phyloP scores from a whole-genome alignment of 169 alveolate genomes.

The Eimeria praecox region DNA sequence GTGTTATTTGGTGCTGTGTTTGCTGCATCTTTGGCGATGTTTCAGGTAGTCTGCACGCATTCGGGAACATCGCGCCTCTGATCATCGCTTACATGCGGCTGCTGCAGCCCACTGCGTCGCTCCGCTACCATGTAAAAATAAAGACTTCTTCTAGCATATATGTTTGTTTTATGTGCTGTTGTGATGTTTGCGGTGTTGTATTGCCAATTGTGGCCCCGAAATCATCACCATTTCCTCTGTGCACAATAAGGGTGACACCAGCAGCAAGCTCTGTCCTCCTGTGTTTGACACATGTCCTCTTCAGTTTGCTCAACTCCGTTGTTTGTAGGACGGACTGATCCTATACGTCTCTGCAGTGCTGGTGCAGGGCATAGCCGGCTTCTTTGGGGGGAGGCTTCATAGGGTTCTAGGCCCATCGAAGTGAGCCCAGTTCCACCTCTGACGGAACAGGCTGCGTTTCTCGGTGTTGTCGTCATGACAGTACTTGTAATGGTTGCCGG shows the following conservation, averaged over 20 bases:
- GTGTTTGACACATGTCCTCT: neutral
- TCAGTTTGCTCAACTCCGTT: neutral
- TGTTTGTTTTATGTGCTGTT: neutral
- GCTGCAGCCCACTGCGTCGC: constrained; percentile 50
- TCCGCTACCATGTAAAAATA: constrained; percentile 69
- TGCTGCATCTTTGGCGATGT: neutral
- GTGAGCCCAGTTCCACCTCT: neutral
- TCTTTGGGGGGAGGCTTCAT: constrained; percentile 73
- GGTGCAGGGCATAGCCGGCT: constrained; percentile 67
- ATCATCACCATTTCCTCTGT: neutral
- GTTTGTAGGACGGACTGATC: constrained; percentile 49
- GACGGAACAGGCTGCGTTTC: too few relatives aligned
- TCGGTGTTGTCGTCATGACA: too few relatives aligned
- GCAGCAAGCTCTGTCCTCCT: neutral
- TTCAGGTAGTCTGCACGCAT: constrained; percentile 69
- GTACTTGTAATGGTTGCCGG: too few relatives aligned
- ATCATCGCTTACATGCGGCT: constrained; percentile 68
- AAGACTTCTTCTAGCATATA: too few relatives aligned
- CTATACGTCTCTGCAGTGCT: constrained; percentile 46
- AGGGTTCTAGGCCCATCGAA: constrained; percentile 57
- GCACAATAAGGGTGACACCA: neutral
- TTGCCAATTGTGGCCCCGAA: neutral
- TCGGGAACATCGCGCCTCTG: constrained; percentile 69
- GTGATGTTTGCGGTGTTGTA: neutral
- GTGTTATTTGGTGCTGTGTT: neutral